phyloP scores from a whole-genome alignment of 495 filamentous ascomycete genomes.

The Aspergillus incahuasiensis region DNA sequence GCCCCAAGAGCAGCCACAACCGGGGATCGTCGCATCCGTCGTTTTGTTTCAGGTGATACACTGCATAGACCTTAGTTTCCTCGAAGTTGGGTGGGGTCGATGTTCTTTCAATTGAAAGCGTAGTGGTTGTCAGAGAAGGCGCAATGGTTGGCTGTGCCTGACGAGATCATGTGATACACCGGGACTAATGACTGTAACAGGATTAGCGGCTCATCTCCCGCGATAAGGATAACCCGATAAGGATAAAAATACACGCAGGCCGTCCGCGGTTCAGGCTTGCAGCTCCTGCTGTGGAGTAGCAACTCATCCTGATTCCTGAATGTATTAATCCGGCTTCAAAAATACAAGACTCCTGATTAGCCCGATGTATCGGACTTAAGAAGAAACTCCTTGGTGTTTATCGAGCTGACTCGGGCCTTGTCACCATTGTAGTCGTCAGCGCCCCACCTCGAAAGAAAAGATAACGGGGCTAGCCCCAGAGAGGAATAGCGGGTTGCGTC shows the following conservation, averaged over 20 bases:
- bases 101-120: not conserved
- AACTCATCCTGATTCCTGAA: not conserved
- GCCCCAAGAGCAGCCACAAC: no score
- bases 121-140: no score
- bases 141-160: no score
- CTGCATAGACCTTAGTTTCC: no score
- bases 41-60: no score
- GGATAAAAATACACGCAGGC: not conserved
- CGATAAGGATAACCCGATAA: not conserved
- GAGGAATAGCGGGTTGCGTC: conserved; percentile 1
- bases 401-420: not conserved
- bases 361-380: not conserved
- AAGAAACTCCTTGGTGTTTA: not conserved
- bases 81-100: no score
- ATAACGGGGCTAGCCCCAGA: not conserved
- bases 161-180: not conserved
- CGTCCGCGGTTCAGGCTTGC: not conserved
- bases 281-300: not conserved
- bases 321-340: no score
- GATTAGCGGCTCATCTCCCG: not conserved
- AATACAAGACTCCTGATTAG: no score
- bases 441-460: not conserved
- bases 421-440: conserved; percentile 1
- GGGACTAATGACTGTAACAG: not conserved
- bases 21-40: no score